phyloP scores from a whole-genome alignment of 352 stramenopile species.

The Phytophthora rubi region DNA sequence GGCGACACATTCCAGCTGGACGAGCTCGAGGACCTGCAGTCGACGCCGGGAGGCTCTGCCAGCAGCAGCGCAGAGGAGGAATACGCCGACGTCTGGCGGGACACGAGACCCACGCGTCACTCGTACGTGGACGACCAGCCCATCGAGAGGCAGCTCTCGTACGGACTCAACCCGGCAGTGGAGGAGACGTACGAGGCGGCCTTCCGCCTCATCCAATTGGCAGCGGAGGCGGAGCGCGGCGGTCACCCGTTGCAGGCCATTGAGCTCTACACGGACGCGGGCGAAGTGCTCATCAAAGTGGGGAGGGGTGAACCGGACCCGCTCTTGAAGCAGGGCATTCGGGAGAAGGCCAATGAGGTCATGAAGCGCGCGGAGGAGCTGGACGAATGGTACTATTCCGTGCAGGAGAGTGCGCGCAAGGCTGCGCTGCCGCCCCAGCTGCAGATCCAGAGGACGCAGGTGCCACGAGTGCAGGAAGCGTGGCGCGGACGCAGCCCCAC shows the following conservation, averaged over 20 bases:
- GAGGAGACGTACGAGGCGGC: slow-evolving; percentile 51
- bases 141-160: slow-evolving; percentile 28
- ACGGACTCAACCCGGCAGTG: slow-evolving; percentile 1
- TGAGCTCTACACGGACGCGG: slow-evolving; percentile 50
- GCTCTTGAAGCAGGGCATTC: slow-evolving; percentile 48
- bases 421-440: slow-evolving; percentile 42
- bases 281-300: slow-evolving; percentile 43
- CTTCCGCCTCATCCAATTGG: slow-evolving; percentile 56
- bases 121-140: slow-evolving; percentile 29
- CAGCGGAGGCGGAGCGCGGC: slow-evolving; percentile 46
- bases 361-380: slow-evolving; percentile 57
- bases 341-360: slow-evolving; percentile 52
- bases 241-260: slow-evolving; percentile 46
- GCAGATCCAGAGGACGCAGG: slow-evolving; percentile 48
- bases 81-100: slow-evolving; percentile 17
- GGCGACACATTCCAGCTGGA: slow-evolving; percentile 16
- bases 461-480: slow-evolving; percentile 49
- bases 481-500: slow-evolving; percentile 42
- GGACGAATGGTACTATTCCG: slow-evolving; percentile 50
- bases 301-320: slow-evolving; percentile 43
- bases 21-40: slow-evolving; percentile 34
- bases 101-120: slow-evolving; percentile 22
- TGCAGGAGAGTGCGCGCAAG: slow-evolving; percentile 47
- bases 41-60: slow-evolving; percentile 18
- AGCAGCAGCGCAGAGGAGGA: slow-evolving; percentile 15